phyloP scores from a whole-genome alignment of 2,329 filamentous ascomycete genomes.

The Curvularia eragrostidis region DNA sequence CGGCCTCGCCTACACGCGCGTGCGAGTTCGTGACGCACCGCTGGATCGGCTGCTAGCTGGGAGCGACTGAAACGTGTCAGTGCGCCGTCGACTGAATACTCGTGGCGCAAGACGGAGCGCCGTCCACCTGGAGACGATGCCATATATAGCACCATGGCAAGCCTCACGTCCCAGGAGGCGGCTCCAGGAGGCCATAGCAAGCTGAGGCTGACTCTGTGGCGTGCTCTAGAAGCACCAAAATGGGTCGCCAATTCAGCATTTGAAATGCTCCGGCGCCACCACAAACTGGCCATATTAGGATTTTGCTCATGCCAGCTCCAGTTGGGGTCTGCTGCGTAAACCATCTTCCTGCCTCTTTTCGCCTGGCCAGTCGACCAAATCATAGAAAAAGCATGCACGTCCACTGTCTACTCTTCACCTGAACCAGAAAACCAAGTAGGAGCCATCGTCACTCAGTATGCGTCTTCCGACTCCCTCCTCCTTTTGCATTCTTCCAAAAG shows the following conservation, averaged over 20 bases:
- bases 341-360: background rate
- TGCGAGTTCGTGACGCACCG: background rate
- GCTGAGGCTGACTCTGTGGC: background rate
- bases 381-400: background rate
- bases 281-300: background rate
- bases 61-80: conserved; percentile 9
- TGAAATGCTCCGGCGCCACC: background rate
- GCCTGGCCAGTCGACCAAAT: background rate
- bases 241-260: background rate
- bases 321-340: background rate
- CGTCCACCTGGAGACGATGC: background rate
- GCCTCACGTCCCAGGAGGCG: conserved; percentile 3
- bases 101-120: conserved; percentile 2
- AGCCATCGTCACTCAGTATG: conserved; percentile 42
- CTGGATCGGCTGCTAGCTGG: conserved; percentile 5
- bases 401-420: conserved; percentile 27
- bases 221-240: background rate
- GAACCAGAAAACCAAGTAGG: conserved; percentile 46
- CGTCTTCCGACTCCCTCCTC: conserved; percentile 37
- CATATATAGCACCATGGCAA: conserved; percentile 13
- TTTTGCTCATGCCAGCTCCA: background rate
- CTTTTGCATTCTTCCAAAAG: conserved; percentile 46
- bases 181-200: background rate
- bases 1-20: conserved; percentile 1
- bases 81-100: conserved; percentile 4